A percentile compares a stretch with the other conserved stretches of the same genome.
Conservation (phyloP, 2,329 filamentous ascomycete species). For the Penicillium sp. region DNA sequence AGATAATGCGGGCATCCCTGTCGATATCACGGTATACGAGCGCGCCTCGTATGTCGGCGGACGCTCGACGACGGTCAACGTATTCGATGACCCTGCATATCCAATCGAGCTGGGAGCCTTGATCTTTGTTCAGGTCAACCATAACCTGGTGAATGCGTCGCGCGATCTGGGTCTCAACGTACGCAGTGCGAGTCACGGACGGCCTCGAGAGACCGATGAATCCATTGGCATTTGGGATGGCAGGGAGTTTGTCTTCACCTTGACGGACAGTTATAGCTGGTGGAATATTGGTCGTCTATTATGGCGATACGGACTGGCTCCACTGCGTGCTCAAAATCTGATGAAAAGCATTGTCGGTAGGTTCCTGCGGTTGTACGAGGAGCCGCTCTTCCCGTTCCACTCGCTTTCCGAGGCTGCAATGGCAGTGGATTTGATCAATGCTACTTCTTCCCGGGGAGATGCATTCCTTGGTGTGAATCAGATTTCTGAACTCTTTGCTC, state of each 20-base stretch:
- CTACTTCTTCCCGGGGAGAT: conserved; percentile 66
- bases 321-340: conserved; percentile 65
- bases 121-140: conserved; percentile 82
- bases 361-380: conserved; percentile 75
- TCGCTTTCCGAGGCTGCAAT: conserved; percentile 65
- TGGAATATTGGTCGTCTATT: conserved; percentile 74
- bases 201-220: conserved; percentile 42
- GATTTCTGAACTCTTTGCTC: conserved; percentile 62
- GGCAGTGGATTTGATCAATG: conserved; percentile 60
- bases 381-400: conserved; percentile 75
- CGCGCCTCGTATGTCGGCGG: conserved; percentile 72
- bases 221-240: conserved; percentile 82
- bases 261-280: conserved; percentile 61
- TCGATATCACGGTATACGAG: conserved; percentile 87
- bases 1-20: conserved; percentile 50
- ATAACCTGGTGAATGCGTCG: conserved; percentile 71
- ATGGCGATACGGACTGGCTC: conserved; percentile 79
- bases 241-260: conserved; percentile 62
- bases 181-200: conserved; percentile 46
- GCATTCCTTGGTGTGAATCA: conserved; percentile 65
- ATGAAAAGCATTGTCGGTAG: conserved; percentile 65
- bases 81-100: conserved; percentile 60
- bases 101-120: conserved; percentile 84
- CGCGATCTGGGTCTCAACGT: conserved; percentile 64
- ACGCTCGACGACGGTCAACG: conserved; percentile 76